Base-by-base conservation (phyloP, 2,329 filamentous ascomycete genomes). In the Emericellopsis cladophorae region DNA sequence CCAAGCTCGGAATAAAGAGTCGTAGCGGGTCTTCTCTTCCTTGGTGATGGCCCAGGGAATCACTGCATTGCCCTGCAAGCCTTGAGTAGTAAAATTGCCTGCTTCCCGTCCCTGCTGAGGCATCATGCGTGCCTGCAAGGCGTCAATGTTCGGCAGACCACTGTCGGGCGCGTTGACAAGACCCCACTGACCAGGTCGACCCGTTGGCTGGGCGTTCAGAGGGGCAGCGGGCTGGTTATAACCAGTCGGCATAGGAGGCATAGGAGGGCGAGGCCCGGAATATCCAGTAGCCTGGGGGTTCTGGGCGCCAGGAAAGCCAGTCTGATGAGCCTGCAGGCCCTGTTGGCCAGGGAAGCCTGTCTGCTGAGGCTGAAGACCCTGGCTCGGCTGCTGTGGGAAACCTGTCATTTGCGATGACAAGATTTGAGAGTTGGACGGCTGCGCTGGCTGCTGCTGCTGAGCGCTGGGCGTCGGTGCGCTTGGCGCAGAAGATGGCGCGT, bases 11-110 rank as follows among this genome's bases (percentile, higher is more conserved):
- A 98, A 98, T 29, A 96, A 76, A 45, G 87, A 76, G 60, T 98
- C 92, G 51, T 98, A 98, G 47, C 93, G 83, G 45, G 84, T 90
- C 70, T 98, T 98, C 62, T 98, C 92, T 47, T 95, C 89, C 60
- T 98, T 98, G 5, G 92, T 98, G 45, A 98, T 92, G 14, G 92
- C 89, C 92, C 92, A 98, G 0, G 92, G 92, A 54, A 98, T 90
- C 7, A 87, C 90, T 1, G 92, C 92, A 62, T 94, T 96, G 40
- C 92, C 92, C 47, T 87, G 81, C 9, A 98, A 72, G 5, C 90
- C 90, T 44, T 82, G 78, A 2, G 89, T 90, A 7, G 86, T 94
- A 52, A 84, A 96, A 15, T 68, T 73, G 22, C 83, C 84, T 46
- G 79, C 74, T 60, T 96, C 92, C 31, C 92, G 83, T 36, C 92